Conservation (phyloP, 202 grass and related monocot species). For the Zoysia matrella region DNA sequence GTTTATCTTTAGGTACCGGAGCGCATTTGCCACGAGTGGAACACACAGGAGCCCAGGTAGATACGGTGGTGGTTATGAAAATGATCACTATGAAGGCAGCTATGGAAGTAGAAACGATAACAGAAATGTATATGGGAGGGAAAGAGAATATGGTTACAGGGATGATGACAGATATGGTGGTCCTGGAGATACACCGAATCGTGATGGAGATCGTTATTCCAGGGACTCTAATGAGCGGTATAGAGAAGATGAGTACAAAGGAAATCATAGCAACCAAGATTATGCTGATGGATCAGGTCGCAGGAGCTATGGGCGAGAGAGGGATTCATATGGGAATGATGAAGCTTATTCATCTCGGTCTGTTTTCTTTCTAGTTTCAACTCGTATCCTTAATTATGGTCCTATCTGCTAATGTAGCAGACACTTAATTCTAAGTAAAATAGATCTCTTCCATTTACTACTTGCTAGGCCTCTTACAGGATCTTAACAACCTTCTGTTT, state of each 20-base stretch:
- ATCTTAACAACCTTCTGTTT: slow-evolving; percentile 32
- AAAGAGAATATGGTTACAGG: slow-evolving; percentile 84
- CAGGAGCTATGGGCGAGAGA: slow-evolving; percentile 67
- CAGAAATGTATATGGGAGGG: slow-evolving; percentile 77
- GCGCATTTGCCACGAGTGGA: slow-evolving; percentile 66
- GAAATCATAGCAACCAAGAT: slow-evolving; percentile 66
- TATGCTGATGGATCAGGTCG: slow-evolving; percentile 73
- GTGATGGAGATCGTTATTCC: slow-evolving; percentile 82
- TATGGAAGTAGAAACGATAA: slow-evolving; percentile 72
- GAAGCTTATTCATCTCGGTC: slow-evolving; percentile 87
- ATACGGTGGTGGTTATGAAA: slow-evolving; percentile 75
- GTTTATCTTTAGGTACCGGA: slow-evolving; percentile 64
- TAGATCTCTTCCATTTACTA: neutral
- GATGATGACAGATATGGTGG: slow-evolving; percentile 84
- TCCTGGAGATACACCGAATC: slow-evolving; percentile 66
- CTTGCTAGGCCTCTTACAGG: slow-evolving; percentile 16
- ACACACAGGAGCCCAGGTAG: slow-evolving; percentile 63
- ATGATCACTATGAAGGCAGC: slow-evolving; percentile 69
- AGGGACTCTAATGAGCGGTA: slow-evolving; percentile 85
- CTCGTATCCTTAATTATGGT: slow-evolving; percentile 27
- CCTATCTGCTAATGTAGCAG: slow-evolving; percentile 6
- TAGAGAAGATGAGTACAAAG: slow-evolving; percentile 81
- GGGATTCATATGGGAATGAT: slow-evolving; percentile 75
- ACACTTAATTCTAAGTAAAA: slow-evolving; percentile 15
- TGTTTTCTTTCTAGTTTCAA: slow-evolving; percentile 32